Percentiles rank a stretch among this genome's conserved stretches.
Conservation (phyloP, 768 basidiomycete genomes). For the Candolleomyces aberdarensis region DNA sequence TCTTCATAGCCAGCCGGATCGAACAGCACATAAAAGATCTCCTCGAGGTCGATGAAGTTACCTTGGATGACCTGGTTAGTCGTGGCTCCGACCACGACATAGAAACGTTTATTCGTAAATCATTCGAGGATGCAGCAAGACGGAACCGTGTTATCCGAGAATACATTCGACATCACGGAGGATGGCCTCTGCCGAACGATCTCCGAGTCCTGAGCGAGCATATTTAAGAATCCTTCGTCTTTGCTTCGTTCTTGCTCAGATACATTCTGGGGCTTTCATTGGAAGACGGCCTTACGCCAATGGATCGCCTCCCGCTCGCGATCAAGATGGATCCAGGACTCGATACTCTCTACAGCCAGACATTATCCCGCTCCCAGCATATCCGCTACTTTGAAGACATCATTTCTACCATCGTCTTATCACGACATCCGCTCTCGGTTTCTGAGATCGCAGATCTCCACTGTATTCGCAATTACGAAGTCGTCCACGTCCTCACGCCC, state of each 20-base stretch:
- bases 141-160: neutral
- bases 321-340: neutral
- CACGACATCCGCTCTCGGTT: neutral
- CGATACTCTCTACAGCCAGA: neutral
- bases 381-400: neutral
- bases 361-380: neutral
- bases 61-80: neutral
- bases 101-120: neutral
- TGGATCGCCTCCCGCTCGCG: neutral
- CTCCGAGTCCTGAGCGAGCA: neutral
- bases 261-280: neutral
- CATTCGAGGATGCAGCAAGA: neutral
- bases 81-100: neutral
- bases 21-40: neutral
- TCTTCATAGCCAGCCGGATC: neutral
- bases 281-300: neutral
- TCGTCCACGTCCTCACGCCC: neutral
- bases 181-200: neutral
- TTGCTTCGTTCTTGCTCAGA: neutral
- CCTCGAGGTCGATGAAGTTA: neutral
- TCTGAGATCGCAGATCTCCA: neutral
- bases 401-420: neutral
- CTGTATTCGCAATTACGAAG: neutral
- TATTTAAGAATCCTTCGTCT: neutral
- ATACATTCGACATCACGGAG: neutral